These are phyloP conservation scores for Fusarium heterosporum DNA, from an alignment of 2,329 filamentous ascomycete species.

Conservation along the genomic window DNA sequence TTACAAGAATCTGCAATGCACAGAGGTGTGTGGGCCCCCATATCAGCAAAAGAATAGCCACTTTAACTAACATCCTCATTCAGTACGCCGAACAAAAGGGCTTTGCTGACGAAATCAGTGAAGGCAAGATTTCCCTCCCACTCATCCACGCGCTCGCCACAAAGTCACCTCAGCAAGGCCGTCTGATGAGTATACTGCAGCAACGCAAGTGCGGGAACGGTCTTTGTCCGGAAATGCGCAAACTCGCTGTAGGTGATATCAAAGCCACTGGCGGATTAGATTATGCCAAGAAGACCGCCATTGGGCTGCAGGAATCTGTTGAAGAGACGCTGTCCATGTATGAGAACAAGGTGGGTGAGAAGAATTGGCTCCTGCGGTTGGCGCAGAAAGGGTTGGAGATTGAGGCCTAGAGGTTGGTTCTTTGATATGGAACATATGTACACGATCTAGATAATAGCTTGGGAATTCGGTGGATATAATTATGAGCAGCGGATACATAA, in stretches of 20 bases:
- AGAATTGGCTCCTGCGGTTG: neutral
- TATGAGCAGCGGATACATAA: no score
- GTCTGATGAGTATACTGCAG: neutral
- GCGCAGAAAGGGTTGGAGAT: neutral
- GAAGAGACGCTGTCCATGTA: neutral
- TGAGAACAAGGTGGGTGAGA: neutral
- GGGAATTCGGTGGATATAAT: no score
- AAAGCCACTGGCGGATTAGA: neutral
- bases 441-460: neutral
- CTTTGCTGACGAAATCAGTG: neutral
- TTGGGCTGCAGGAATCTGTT: neutral
- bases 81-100: neutral
- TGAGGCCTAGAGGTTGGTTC: neutral
- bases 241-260: neutral
- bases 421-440: no score
- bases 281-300: neutral
- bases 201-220: neutral
- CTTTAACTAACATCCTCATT: neutral
- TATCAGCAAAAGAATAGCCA: accelerated
- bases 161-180: neutral
- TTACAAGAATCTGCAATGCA: neutral
- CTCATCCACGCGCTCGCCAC: neutral
- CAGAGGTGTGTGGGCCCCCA: neutral
- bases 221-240: neutral
- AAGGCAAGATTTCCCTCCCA: neutral